Conservation (phyloP, 129 eudicot species). For the Smallanthus sonchifolius region DNA sequence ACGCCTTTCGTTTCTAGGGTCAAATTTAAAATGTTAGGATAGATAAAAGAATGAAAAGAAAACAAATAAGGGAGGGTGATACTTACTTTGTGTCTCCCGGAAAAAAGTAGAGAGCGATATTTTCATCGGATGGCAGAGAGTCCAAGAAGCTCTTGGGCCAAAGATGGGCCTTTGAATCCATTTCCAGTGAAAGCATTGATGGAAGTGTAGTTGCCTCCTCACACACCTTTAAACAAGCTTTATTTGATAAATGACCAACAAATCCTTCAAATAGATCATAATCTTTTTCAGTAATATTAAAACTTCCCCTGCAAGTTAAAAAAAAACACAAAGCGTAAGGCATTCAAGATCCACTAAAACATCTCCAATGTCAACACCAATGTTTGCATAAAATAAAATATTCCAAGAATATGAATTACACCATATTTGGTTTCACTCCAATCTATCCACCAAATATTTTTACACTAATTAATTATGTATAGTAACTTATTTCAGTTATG, state of each 20-base stretch:
- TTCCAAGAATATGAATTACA: neutral
- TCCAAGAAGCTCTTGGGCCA: slow-evolving; percentile 61
- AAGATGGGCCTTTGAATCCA: slow-evolving; percentile 41
- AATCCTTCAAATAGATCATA: slow-evolving; percentile 40
- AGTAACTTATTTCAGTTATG: neutral
- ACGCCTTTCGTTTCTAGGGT: slow-evolving; percentile 37
- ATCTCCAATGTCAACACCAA: neutral
- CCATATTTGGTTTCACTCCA: neutral
- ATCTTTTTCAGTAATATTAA: slow-evolving; percentile 30
- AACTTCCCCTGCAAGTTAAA: slow-evolving; percentile 50
- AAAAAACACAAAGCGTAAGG: slow-evolving; percentile 2
- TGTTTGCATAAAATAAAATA: neutral
- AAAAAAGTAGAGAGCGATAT: slow-evolving; percentile 62
- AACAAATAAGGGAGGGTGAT: neutral
- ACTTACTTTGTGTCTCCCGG: slow-evolving; percentile 39
- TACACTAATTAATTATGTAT: neutral
- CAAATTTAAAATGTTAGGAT: neutral
- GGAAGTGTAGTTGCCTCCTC: slow-evolving; percentile 48
- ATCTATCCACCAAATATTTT: neutral
- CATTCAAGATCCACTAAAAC: neutral
- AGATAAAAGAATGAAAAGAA: neutral
- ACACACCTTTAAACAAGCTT: slow-evolving; percentile 44
- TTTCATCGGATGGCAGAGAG: slow-evolving; percentile 38
- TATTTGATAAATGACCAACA: slow-evolving; percentile 55
- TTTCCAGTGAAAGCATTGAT: slow-evolving; percentile 40